phyloP scores from a whole-genome alignment of 2,329 filamentous ascomycete species.

The Podosphaera xanthii region DNA sequence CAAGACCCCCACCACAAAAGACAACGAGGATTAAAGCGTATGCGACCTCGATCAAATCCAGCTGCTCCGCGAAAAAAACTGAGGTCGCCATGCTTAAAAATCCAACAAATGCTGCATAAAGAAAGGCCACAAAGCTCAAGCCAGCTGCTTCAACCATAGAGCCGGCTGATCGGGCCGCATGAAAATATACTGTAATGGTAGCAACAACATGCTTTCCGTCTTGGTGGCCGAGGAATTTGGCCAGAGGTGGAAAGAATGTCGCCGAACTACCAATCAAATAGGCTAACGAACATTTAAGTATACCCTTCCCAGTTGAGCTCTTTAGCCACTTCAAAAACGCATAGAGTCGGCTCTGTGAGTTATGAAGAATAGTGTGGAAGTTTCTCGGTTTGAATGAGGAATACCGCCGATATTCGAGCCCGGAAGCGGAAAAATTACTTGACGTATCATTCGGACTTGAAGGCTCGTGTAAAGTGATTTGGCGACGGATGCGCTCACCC shows the following conservation, averaged over 20 bases:
- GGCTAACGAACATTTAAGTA: conserved; percentile 77
- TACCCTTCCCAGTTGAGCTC: conserved; percentile 53
- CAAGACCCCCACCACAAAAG: conserved; percentile 69
- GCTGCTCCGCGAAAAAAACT: conserved; percentile 47
- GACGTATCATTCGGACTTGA: conserved; percentile 15
- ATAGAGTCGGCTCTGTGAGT: conserved; percentile 7
- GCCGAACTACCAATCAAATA: conserved; percentile 71
- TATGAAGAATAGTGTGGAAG: conserved; percentile 14
- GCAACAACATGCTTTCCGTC: conserved; percentile 89
- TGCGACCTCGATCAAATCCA: conserved; percentile 45
- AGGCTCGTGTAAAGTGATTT: conserved; percentile 49
- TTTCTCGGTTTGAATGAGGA: conserved; percentile 14
- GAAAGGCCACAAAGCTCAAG: conserved; percentile 53
- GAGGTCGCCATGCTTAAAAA: conserved; percentile 77
- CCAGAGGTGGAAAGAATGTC: conserved; percentile 57
- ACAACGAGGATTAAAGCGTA: conserved; percentile 60
- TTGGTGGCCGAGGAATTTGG: conserved; percentile 52
- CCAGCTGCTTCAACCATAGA: conserved; percentile 75
- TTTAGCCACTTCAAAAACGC: conserved; percentile 34
- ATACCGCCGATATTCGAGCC: conserved; percentile 5
- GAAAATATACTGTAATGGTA: conserved; percentile 86
- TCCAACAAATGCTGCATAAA: conserved; percentile 55
- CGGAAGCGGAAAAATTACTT: conserved; percentile 2
- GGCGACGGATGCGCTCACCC: conserved; percentile 60
- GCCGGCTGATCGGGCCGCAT: conserved; percentile 65